A percentile compares a stretch with the other conserved stretches of the same genome.
These are phyloP conservation scores for Ceratobasidium sp. DNA, from an alignment of 1,284 basidiomycete genomes.

Conservation along the genomic window DNA sequence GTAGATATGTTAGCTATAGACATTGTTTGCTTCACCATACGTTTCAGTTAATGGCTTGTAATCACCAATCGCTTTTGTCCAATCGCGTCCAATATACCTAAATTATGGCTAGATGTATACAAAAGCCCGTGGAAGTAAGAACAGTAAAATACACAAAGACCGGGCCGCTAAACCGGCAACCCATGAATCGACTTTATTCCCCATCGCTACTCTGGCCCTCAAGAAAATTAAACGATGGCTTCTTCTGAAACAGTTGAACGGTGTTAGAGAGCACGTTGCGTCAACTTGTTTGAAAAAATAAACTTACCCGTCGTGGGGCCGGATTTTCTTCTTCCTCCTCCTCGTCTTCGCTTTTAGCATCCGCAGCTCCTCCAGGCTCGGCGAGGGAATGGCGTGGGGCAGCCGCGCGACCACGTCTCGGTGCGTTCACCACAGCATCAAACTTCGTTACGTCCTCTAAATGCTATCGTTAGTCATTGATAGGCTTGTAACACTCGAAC, in stretches of 20 bases:
- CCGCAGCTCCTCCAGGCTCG: slow-evolving; percentile 75
- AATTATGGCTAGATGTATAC: background rate
- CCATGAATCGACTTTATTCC: slow-evolving; percentile 50
- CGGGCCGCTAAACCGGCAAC: too few species aligned
- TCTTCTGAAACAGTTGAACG: slow-evolving; percentile 58
- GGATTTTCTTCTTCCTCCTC: slow-evolving; percentile 55
- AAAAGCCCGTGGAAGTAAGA: slow-evolving; percentile 15
- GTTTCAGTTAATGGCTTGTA: background rate
- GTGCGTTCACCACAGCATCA: slow-evolving; percentile 51
- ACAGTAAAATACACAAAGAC: background rate
- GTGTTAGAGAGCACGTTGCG: slow-evolving; percentile 56
- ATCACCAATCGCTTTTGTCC: too few species aligned
- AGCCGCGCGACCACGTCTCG: slow-evolving; percentile 45
- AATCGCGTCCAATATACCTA: slow-evolving; percentile 3
- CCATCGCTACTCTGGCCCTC: slow-evolving; percentile 71
- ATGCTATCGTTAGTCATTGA: background rate
- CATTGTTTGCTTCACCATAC: background rate
- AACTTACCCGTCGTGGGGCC: slow-evolving; percentile 58
- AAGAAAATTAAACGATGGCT: slow-evolving; percentile 78
- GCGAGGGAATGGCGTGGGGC: slow-evolving; percentile 56
- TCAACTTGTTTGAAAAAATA: slow-evolving; percentile 1
- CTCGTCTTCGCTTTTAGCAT: slow-evolving; percentile 53
- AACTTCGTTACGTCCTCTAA: slow-evolving; percentile 60
- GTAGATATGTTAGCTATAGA: slow-evolving; percentile 56
- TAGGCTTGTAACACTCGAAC: background rate